A percentile compares a stretch with the other conserved stretches of the same genome.
These are phyloP conservation scores for Nematodospora valgi DNA, from an alignment of 805 yeast species.

Conservation along the genomic window DNA sequence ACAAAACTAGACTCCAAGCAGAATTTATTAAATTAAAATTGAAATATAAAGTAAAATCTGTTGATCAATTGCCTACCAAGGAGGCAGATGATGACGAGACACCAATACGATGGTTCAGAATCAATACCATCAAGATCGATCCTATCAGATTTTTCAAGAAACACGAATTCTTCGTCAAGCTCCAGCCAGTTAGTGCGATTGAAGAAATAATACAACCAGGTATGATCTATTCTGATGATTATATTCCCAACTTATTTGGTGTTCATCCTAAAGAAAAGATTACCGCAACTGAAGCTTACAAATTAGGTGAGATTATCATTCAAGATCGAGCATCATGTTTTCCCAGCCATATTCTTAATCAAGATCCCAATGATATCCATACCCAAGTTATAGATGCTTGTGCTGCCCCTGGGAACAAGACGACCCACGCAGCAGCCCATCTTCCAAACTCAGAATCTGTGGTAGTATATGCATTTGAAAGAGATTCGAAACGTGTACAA, in stretches of 20 bases:
- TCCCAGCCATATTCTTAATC: slow-evolving; percentile 77
- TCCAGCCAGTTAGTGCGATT: slow-evolving; percentile 45
- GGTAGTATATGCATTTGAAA: slow-evolving; percentile 80
- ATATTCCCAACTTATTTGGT: slow-evolving; percentile 76
- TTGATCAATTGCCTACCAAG: slow-evolving; percentile 43
- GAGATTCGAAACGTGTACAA: slow-evolving; percentile 70
- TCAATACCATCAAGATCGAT: slow-evolving; percentile 58
- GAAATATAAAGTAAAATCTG: slow-evolving; percentile 58
- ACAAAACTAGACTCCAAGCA: slow-evolving; percentile 78
- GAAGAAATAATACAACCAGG: slow-evolving; percentile 43
- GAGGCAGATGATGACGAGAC: slow-evolving; percentile 48
- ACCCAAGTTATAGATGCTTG: slow-evolving; percentile 83
- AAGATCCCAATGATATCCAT: slow-evolving; percentile 47
- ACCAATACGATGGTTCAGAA: slow-evolving; percentile 78
- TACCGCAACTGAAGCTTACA: slow-evolving; percentile 65
- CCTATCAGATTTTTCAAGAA: slow-evolving; percentile 36
- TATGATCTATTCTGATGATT: slow-evolving; percentile 66
- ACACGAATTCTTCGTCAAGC: slow-evolving; percentile 28
- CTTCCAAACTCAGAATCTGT: slow-evolving; percentile 24
- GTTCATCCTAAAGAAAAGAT: slow-evolving; percentile 73
- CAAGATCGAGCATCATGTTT: slow-evolving; percentile 98
- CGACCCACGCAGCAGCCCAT: slow-evolving; percentile 83
- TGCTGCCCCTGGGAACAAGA: slow-evolving; percentile 98
- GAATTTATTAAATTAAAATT: slow-evolving; percentile 78
- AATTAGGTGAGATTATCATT: slow-evolving; percentile 74